Evolutionary conservation across 2,329 filamentous ascomycete species (phyloP).

Genomic region (Alternaria solani): DNA sequence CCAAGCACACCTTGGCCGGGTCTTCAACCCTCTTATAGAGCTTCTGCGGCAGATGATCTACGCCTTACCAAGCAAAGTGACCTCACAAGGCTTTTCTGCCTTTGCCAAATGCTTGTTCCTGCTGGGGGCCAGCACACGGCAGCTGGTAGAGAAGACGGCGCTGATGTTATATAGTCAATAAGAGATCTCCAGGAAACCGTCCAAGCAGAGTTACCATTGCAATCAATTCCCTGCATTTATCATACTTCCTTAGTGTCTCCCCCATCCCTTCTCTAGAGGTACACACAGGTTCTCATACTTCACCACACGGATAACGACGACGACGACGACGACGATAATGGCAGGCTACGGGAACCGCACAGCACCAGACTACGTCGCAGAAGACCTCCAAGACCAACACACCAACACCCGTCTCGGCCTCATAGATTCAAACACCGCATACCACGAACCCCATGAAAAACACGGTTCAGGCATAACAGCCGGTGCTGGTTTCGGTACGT

Average conservation of each 20-base stretch:
- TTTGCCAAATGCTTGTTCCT: background rate
- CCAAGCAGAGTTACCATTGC: background rate
- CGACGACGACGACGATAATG: slow-evolving; percentile 36
- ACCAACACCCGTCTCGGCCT: slow-evolving; percentile 39
- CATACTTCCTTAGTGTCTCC: background rate
- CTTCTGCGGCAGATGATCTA: slow-evolving; percentile 19
- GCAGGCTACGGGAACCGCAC: slow-evolving; percentile 51
- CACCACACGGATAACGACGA: background rate
- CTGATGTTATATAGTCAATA: slow-evolving; percentile 6
- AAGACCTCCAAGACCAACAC: slow-evolving; percentile 31
- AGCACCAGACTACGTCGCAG: slow-evolving; percentile 27
- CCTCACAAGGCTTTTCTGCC: slow-evolving; percentile 37
- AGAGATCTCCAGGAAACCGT: background rate
- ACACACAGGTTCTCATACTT: background rate
- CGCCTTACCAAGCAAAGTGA: slow-evolving; percentile 31
- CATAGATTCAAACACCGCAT: slow-evolving; percentile 34
- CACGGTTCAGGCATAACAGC: slow-evolving; percentile 46
- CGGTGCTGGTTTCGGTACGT: slow-evolving; percentile 43
- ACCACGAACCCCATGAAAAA: slow-evolving; percentile 36
- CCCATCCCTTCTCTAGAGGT: background rate
- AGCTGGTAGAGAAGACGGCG: background rate
- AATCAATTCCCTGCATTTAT: background rate
- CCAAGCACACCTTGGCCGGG: slow-evolving; percentile 33
- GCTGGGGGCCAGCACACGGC: background rate
- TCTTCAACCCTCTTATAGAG: slow-evolving; percentile 29